phyloP scores from a whole-genome alignment of 345 rosid genomes.

The Jatropha curcas region DNA sequence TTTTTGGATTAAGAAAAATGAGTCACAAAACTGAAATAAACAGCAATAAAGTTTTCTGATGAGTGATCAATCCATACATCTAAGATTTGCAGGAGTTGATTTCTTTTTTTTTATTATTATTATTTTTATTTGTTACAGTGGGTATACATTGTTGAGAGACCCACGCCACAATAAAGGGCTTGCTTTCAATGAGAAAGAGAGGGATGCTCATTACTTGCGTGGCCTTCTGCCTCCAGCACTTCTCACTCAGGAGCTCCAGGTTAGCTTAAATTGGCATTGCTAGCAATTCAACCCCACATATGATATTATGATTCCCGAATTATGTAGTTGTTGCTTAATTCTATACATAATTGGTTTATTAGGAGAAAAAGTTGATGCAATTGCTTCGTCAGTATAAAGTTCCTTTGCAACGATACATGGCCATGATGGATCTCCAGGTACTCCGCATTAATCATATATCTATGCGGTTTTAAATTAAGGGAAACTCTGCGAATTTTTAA shows the following conservation, averaged over 20 bases:
- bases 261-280: constrained; percentile 5
- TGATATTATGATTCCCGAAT: not conserved
- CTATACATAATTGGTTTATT: constrained; percentile 17
- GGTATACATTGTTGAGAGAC: constrained; percentile 77
- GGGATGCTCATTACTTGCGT: constrained; percentile 90
- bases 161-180: constrained; percentile 93
- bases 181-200: constrained; percentile 75
- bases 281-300: not conserved
- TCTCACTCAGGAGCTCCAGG: constrained; percentile 84
- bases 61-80: not conserved
- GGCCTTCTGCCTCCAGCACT: constrained; percentile 88
- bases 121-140: constrained; percentile 46
- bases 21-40: not conserved
- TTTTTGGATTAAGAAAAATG: not conserved
- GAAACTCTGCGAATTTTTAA: not conserved
- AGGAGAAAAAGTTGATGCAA: constrained; percentile 77
- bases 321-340: constrained; percentile 5
- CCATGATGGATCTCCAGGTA: constrained; percentile 98
- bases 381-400: constrained; percentile 77
- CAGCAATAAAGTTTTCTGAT: too few relatives aligned
- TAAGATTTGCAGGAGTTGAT: not conserved
- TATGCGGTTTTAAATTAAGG: too few relatives aligned
- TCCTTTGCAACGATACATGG: constrained; percentile 86
- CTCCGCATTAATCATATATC: not conserved
- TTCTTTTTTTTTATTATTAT: not conserved